Evolutionary conservation across 2,329 filamentous ascomycete species (phyloP), one percentile per base, ranked within the genome.

Genomic region (Fusarium scirpi): DNA sequence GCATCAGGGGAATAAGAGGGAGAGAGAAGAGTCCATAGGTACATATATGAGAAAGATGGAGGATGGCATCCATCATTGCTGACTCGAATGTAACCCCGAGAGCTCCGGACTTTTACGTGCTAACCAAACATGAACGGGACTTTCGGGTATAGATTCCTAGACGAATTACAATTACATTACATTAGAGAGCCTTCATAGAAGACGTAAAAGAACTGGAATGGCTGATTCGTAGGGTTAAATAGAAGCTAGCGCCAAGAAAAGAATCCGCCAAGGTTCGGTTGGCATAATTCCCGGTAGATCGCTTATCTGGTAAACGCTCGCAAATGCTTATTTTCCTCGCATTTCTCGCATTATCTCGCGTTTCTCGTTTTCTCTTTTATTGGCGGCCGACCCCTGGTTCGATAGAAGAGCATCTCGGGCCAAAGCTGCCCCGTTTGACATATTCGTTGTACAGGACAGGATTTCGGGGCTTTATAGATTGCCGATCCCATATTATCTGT

Each of bases 341-440:
- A 38, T 29, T 60, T 44, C 56, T 67, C 62, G 64, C 45, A 29
- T 67, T 40, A 10, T 15, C 40, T 66, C 63, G 62, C 32, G 24
- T 61, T 45, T 11, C 12, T 32, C 25, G n/a, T 7, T 29, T n/a
- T 20, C 43, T 46, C 25, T n/a, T 44, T 32, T 11, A 5, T 49
- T 44, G 56, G 69, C 71, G 71, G 71, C 71, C 71, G 68, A 70
- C 61, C 70, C 69, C 56, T 62, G 70, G 56, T 54, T 49, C 8
- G 58, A 43, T 54, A 29, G 18, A 38, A 32, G 6, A 34, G 16
- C 5, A 38, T 38, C 18, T 48, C 60, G 65, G 60, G 34, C 20
- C 24, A 57, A 55, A 58, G 44, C 43, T 71, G 52, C 34, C 62
- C 64, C 69, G 68, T 56, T 25, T 49, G 44, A 55, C 51, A 38